Conservation (phyloP, 2,329 filamentous ascomycete genomes). For the Pyrenochaeta sp. region DNA sequence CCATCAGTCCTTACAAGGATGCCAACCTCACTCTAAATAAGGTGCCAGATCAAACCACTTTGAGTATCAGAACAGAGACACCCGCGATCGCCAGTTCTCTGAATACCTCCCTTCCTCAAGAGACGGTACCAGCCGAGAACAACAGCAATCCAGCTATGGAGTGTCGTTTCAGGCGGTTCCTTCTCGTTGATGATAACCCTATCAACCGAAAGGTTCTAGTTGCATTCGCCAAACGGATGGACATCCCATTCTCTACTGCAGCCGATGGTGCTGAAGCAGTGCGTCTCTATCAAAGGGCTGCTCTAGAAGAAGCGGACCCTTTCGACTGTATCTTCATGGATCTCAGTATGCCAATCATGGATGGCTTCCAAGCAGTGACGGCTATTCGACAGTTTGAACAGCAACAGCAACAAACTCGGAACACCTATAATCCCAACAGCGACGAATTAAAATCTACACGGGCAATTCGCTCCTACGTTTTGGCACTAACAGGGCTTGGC, state of each 20-base stretch:
- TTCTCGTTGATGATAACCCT: slow-evolving; percentile 49
- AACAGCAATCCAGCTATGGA: not conserved
- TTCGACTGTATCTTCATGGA: slow-evolving; percentile 43
- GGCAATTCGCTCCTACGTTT: slow-evolving; percentile 4
- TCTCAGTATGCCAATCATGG: slow-evolving; percentile 45
- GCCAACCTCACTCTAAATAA: too few relatives aligned
- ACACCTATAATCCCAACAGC: not conserved
- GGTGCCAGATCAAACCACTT: too few relatives aligned
- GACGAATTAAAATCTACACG: not conserved
- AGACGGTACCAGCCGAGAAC: too few relatives aligned
- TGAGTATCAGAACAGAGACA: too few relatives aligned
- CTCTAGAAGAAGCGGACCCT: not conserved
- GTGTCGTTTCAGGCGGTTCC: slow-evolving; percentile 25
- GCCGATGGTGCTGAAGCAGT: slow-evolving; percentile 39
- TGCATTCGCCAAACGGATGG: slow-evolving; percentile 32
- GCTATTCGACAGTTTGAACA: slow-evolving; percentile 35
- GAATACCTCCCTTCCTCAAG: too few relatives aligned
- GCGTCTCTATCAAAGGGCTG: slow-evolving; percentile 21
- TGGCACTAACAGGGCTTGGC: slow-evolving; percentile 38
- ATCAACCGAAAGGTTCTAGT: slow-evolving; percentile 45
- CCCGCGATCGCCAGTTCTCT: too few relatives aligned
- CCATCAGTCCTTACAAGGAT: too few relatives aligned
- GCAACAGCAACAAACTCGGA: not conserved
- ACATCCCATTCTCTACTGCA: slow-evolving; percentile 25
- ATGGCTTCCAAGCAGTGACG: slow-evolving; percentile 36